phyloP scores from a whole-genome alignment of 495 filamentous ascomycete species.

The Penicillium simplicissimum region DNA sequence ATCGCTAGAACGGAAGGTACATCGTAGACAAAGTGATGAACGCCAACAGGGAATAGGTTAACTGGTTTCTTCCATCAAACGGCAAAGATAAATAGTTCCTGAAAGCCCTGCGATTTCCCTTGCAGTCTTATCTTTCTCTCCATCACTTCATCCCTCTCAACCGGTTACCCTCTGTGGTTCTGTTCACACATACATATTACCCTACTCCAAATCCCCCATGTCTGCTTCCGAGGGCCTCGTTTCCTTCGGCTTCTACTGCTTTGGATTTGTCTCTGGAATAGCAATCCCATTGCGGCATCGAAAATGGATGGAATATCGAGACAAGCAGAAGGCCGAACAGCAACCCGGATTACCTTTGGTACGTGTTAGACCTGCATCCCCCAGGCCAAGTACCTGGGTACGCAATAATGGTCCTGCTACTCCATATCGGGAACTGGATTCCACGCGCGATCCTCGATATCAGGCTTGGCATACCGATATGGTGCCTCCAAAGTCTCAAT shows the following conservation, averaged over 20 bases:
- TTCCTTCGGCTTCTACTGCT: not conserved
- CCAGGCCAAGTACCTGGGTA: not conserved
- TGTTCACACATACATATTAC: not conserved
- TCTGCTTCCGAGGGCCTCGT: not conserved
- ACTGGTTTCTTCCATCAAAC: not conserved
- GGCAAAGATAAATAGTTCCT: not conserved
- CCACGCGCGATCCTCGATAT: not conserved
- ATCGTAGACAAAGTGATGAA: not conserved
- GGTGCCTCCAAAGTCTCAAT: not conserved
- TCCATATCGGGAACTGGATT: not conserved
- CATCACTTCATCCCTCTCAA: not conserved
- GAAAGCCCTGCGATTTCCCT: not conserved
- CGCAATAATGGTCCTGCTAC: not conserved
- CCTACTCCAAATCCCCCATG: not conserved
- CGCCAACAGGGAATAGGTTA: not conserved
- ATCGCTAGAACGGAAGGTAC: not conserved
- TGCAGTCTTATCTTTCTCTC: not conserved
- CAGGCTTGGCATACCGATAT: not conserved
- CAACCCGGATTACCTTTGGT: not conserved
- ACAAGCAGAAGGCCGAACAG: not conserved
- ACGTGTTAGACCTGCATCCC: not conserved
- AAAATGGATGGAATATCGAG: not conserved
- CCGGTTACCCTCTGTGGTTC: not conserved
- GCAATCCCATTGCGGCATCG: not conserved
- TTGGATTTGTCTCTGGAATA: not conserved